Evolutionary conservation across 2,329 filamentous ascomycete genomes (phyloP).

Genomic region (Penicillium italicum): DNA sequence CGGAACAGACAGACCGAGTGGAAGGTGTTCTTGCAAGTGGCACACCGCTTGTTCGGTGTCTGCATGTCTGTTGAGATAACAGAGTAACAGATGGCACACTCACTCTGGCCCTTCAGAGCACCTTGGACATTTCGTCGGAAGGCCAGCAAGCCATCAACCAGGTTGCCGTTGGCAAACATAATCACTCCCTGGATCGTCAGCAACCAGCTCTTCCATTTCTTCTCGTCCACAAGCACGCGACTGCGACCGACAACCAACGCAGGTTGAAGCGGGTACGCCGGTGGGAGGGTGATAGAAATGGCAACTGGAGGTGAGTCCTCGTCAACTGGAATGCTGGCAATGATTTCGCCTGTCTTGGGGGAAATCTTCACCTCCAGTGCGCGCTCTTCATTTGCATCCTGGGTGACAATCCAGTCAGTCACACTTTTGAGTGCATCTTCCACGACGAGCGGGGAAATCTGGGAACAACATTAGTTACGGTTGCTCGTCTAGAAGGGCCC

Average conservation of each 20-base stretch:
- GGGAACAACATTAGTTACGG: slow-evolving; percentile 7
- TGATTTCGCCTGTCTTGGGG: slow-evolving; percentile 68
- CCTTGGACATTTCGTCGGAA: slow-evolving; percentile 86
- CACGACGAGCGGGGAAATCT: slow-evolving; percentile 45
- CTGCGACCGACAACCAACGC: slow-evolving; percentile 73
- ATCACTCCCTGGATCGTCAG: slow-evolving; percentile 87
- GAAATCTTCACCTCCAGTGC: slow-evolving; percentile 67
- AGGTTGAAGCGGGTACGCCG: slow-evolving; percentile 75
- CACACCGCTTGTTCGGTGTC: slow-evolving; percentile 85
- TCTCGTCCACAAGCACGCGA: slow-evolving; percentile 81
- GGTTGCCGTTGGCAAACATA: slow-evolving; percentile 82
- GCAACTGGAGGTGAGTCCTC: slow-evolving; percentile 78
- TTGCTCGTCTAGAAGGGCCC: background rate
- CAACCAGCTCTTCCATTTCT: slow-evolving; percentile 90
- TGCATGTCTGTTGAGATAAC: slow-evolving; percentile 86
- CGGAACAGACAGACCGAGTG: slow-evolving; percentile 87
- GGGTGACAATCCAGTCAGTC: slow-evolving; percentile 40
- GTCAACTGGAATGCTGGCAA: slow-evolving; percentile 81
- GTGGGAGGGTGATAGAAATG: slow-evolving; percentile 75
- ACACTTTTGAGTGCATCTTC: slow-evolving; percentile 41
- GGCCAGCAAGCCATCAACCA: slow-evolving; percentile 80
- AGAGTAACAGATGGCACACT: slow-evolving; percentile 96
- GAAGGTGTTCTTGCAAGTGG: slow-evolving; percentile 91
- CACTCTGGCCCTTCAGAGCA: slow-evolving; percentile 84
- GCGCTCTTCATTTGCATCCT: slow-evolving; percentile 51